Percentiles rank a stretch among this genome's conserved stretches.
Evolutionary conservation across 78 protist genomes (phyloP).

Genomic region (Polysphondylium violaceum): DNA sequence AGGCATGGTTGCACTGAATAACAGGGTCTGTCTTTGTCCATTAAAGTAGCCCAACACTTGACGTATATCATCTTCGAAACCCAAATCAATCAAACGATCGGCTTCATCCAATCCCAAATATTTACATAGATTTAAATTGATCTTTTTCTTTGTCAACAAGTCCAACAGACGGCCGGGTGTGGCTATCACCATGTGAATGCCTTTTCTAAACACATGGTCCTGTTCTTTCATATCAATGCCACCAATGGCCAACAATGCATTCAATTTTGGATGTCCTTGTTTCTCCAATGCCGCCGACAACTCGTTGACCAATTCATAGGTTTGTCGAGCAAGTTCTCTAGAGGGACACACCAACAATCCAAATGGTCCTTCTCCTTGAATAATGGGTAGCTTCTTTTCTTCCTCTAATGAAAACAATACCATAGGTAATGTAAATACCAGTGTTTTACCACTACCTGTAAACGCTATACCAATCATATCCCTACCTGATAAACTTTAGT

Average conservation of each 20-base stretch:
- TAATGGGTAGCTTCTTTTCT: conserved; percentile 87
- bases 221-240: conserved; percentile 86
- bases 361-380: conserved; percentile 96
- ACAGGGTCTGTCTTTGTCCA: conserved; percentile 93
- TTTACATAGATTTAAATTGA: conserved; percentile 86
- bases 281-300: conserved; percentile 58
- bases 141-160: conserved; percentile 83
- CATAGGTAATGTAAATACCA: conserved; percentile 96
- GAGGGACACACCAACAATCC: conserved; percentile 95
- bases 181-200: conserved; percentile 94
- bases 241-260: conserved; percentile 82
- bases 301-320: conserved; percentile 82
- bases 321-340: conserved; percentile 97
- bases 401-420: conserved; percentile 91
- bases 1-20: conserved; percentile 98
- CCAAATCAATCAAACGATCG: conserved; percentile 95
- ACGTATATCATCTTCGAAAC: conserved; percentile 96
- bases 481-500: conserved; percentile 89
- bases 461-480: conserved; percentile 99
- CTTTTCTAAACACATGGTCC: conserved; percentile 63
- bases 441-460: conserved; percentile 99
- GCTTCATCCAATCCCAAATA: conserved; percentile 96
- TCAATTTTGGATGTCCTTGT: conserved; percentile 27
- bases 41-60: conserved; percentile 87
- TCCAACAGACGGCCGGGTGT: conserved; percentile 97